A percentile compares a stretch with the other conserved stretches of the same genome.
These are phyloP conservation scores for Cudoniella acicularis DNA, from an alignment of 495 filamentous ascomycete species.

Conservation along the genomic window DNA sequence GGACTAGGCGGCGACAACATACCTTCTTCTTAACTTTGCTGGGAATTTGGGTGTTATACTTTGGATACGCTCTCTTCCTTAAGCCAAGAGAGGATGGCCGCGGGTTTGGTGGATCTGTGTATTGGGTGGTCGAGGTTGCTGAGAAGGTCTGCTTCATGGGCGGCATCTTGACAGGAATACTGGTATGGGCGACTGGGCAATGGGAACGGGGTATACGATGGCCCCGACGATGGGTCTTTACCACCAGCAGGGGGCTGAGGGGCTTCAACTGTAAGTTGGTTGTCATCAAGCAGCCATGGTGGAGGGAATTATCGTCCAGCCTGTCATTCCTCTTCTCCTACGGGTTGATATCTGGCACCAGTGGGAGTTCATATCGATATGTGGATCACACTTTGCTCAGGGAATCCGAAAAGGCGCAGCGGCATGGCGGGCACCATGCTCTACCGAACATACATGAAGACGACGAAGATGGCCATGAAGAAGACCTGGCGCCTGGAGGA, in stretches of 20 bases:
- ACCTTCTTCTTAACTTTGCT: constrained; percentile 90
- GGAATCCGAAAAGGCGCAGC: constrained; percentile 44
- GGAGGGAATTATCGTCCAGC: constrained; percentile 67
- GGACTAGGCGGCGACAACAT: constrained; percentile 84
- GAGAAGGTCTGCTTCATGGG: constrained; percentile 87
- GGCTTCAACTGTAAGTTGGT: constrained; percentile 95
- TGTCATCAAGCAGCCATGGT: constrained; percentile 77
- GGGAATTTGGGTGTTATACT: constrained; percentile 72
- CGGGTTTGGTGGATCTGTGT: constrained; percentile 86
- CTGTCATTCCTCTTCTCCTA: constrained; percentile 73
- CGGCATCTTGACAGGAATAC: constrained; percentile 72
- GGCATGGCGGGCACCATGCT: constrained; percentile 16
- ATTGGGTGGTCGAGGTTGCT: constrained; percentile 87
- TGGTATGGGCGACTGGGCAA: constrained; percentile 91
- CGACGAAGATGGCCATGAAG: constrained; percentile 55
- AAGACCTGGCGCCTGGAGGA: constrained; percentile 84
- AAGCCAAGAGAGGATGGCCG: constrained; percentile 86
- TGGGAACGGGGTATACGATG: constrained; percentile 94
- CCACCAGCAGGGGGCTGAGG: constrained; percentile 84
- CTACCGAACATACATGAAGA: constrained; percentile 27
- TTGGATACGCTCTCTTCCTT: constrained; percentile 82
- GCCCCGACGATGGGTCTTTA: constrained; percentile 85
- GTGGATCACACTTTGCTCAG: constrained; percentile 53
- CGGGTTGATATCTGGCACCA: constrained; percentile 60
- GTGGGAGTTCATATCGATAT: constrained; percentile 61